phyloP scores from a whole-genome alignment of 345 rosid species.

The Hibiscus mutabilis region DNA sequence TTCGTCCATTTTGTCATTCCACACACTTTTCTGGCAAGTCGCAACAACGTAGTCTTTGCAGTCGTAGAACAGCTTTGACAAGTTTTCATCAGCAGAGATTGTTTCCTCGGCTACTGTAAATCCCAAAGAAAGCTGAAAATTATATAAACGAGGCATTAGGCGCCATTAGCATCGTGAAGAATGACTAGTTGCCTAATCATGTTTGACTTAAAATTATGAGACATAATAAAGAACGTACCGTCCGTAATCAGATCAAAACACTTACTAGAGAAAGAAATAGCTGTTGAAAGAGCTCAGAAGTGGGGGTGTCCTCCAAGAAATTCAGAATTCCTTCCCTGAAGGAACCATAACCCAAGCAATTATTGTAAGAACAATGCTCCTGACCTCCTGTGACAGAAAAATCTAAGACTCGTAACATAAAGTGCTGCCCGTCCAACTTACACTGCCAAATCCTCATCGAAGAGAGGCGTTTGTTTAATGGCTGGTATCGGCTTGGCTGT shows the following conservation, averaged over 20 bases:
- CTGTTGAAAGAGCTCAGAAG: constrained; percentile 68
- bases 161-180: constrained; percentile 10
- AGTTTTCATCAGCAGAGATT: constrained; percentile 40
- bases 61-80: constrained; percentile 64
- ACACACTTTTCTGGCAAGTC: constrained; percentile 52
- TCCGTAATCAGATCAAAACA: constrained; percentile 3
- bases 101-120: constrained; percentile 58
- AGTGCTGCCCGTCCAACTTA: constrained; percentile 35
- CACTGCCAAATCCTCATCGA: constrained; percentile 93
- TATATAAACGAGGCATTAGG: constrained; percentile 17
- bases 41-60: constrained; percentile 74
- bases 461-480: constrained; percentile 79
- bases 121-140: constrained; percentile 62
- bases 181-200: not conserved
- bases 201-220: not conserved
- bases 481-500: constrained; percentile 87
- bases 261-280: constrained; percentile 79
- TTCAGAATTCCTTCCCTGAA: constrained; percentile 84
- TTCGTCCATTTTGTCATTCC: constrained; percentile 66
- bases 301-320: constrained; percentile 64
- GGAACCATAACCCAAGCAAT: constrained; percentile 8
- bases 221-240: not conserved
- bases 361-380: constrained; percentile 3
- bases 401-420: not conserved
- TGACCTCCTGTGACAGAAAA: not conserved